Conservation (phyloP, 768 basidiomycete species). For the Phanerochaete carnosa region DNA sequence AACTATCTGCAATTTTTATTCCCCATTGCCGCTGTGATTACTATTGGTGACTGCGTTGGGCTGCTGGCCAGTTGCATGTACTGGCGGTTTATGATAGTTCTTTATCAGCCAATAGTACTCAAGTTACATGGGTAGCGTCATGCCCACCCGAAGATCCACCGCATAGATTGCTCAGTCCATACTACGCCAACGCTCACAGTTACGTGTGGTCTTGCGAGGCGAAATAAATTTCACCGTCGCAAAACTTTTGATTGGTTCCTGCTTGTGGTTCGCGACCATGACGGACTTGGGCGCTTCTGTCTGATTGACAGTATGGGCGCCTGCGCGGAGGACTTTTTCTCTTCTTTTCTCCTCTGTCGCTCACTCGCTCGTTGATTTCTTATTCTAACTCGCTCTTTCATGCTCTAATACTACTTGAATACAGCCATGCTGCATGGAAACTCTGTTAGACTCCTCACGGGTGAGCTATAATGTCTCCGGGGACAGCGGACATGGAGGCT, state of each 20-base stretch:
- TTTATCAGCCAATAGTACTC: too few species aligned
- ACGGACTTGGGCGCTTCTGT: neutral
- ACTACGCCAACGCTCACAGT: too few species aligned
- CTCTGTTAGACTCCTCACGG: slow-evolving; percentile 72
- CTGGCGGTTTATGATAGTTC: too few species aligned
- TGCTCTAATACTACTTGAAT: slow-evolving; percentile 12
- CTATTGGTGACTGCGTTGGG: too few species aligned
- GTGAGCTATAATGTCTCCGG: slow-evolving; percentile 35
- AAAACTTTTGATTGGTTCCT: too few species aligned
- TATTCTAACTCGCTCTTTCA: slow-evolving; percentile 7
- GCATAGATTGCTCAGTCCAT: too few species aligned
- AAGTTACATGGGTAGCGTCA: too few species aligned
- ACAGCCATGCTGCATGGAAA: slow-evolving; percentile 78
- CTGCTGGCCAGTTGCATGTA: too few species aligned
- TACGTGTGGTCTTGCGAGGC: neutral
- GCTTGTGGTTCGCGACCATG: neutral
- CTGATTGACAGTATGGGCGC: neutral
- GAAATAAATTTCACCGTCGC: neutral
- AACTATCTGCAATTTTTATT: too few species aligned
- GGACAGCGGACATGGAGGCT: slow-evolving; percentile 11
- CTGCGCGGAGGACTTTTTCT: neutral
- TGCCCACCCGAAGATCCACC: too few species aligned
- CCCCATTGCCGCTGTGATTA: too few species aligned
- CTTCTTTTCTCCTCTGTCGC: neutral
- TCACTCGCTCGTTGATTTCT: neutral